These are phyloP conservation scores for Pythium folliculosum DNA, from an alignment of 352 stramenopile species.

Conservation along the genomic window DNA sequence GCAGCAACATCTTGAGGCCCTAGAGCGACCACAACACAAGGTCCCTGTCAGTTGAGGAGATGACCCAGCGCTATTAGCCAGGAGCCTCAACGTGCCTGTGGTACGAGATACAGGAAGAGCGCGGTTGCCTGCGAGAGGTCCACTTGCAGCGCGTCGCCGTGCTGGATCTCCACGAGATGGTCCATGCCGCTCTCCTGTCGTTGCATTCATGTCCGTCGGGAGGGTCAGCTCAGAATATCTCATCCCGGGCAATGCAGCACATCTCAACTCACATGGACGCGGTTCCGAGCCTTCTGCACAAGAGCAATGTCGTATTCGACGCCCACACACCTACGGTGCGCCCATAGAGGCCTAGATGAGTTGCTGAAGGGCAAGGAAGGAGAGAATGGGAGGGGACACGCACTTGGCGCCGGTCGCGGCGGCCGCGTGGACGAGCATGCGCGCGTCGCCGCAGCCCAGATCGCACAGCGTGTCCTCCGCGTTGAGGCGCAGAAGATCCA, in stretches of 20 bases:
- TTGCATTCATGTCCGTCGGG: not conserved
- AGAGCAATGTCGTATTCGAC: constrained; percentile 79
- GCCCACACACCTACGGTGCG: constrained; percentile 65
- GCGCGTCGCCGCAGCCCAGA: constrained; percentile 78
- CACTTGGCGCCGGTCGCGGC: constrained; percentile 46
- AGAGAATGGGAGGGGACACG: too few relatives aligned
- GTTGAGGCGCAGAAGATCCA: constrained; percentile 65
- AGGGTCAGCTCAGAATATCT: not conserved
- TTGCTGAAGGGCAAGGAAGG: too few relatives aligned
- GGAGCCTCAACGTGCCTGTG: constrained; percentile 39
- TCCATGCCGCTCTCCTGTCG: constrained; percentile 42
- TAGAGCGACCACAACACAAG: constrained; percentile 26
- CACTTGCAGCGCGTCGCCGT: constrained; percentile 60
- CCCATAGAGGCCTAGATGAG: too few relatives aligned
- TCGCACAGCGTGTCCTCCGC: constrained; percentile 68
- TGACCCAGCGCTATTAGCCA: not conserved
- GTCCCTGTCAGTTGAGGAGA: not conserved
- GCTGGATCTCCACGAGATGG: constrained; percentile 54
- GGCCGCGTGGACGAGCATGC: constrained; percentile 66
- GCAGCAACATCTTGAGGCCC: constrained; percentile 71
- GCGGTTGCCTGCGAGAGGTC: constrained; percentile 66
- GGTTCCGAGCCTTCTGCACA: constrained; percentile 43
- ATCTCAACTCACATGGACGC: constrained; percentile 39
- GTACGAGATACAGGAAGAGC: constrained; percentile 84
- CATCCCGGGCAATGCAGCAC: not conserved